These are phyloP conservation scores for Verticillium albo-atrum DNA, from an alignment of 2,329 filamentous ascomycete species.

Conservation along the genomic window DNA sequence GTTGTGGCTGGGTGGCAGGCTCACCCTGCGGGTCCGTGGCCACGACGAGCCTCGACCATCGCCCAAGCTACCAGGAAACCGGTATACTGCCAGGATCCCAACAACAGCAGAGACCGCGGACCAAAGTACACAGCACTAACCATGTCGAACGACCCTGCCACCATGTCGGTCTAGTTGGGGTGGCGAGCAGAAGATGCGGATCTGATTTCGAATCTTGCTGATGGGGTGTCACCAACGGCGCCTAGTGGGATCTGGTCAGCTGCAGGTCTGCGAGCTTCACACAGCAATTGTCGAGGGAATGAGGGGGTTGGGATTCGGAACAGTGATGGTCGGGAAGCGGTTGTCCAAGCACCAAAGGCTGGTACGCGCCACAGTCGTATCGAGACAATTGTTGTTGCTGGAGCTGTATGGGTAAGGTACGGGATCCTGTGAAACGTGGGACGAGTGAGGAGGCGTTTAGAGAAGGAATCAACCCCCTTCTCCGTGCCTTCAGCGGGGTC, in stretches of 20 bases:
- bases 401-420: constrained; percentile 3
- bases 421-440: neutral
- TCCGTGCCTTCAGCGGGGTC: neutral
- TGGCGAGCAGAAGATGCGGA: neutral
- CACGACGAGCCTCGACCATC: neutral
- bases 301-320: neutral
- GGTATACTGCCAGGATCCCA: neutral
- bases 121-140: neutral
- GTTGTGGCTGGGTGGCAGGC: neutral
- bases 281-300: neutral
- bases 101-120: neutral
- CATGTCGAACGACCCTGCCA: neutral
- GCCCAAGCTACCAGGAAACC: neutral
- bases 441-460: neutral
- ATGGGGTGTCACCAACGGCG: neutral
- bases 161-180: neutral
- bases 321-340: neutral
- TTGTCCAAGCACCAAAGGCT: neutral
- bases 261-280: neutral
- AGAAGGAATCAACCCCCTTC: neutral
- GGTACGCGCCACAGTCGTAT: neutral
- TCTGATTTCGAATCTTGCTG: neutral
- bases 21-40: neutral
- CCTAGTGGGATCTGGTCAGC: neutral
- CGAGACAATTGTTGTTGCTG: neutral